A percentile compares a stretch with the other conserved stretches of the same genome.
Evolutionary conservation across 2,329 filamentous ascomycete genomes (phyloP).

Genomic region (Cercospora beticola): DNA sequence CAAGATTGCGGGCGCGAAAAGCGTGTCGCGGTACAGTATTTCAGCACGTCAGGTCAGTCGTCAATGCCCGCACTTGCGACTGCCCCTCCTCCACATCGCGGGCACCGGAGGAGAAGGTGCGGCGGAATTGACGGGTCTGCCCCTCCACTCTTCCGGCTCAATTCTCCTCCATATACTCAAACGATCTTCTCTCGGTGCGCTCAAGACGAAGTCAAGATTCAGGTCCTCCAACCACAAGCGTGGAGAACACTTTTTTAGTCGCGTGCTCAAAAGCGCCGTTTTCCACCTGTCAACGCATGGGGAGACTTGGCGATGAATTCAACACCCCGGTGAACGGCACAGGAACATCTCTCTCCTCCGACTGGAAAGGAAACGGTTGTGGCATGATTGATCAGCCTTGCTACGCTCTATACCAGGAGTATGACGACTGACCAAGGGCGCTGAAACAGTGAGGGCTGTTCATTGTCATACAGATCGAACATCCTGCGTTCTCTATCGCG

Average conservation of each 20-base stretch:
- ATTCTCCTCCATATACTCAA: not conserved
- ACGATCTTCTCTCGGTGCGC: not conserved
- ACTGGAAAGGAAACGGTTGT: not conserved
- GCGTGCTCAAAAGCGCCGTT: not conserved
- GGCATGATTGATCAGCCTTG: not conserved
- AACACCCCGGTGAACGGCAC: not conserved
- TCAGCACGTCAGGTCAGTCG: not conserved
- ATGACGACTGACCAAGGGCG: not conserved
- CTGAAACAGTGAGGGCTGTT: not conserved
- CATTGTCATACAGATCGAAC: not conserved
- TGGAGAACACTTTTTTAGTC: not conserved
- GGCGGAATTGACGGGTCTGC: not conserved
- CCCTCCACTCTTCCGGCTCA: conserved; percentile 1
- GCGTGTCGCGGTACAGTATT: not conserved
- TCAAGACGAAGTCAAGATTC: not conserved
- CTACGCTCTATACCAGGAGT: not conserved
- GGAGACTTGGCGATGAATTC: not conserved
- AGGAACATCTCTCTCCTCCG: not conserved
- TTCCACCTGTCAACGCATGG: not conserved
- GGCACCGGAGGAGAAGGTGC: not conserved
- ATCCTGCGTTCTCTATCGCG: not conserved
- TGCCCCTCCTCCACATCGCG: conserved; percentile 8
- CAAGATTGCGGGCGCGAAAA: not conserved
- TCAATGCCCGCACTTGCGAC: not conserved
- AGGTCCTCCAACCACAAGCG: not conserved